A percentile compares a stretch with the other conserved stretches of the same genome.
Evolutionary conservation across 1,139 yeast species (phyloP).

Genomic region (Blastobotrys proliferans): DNA sequence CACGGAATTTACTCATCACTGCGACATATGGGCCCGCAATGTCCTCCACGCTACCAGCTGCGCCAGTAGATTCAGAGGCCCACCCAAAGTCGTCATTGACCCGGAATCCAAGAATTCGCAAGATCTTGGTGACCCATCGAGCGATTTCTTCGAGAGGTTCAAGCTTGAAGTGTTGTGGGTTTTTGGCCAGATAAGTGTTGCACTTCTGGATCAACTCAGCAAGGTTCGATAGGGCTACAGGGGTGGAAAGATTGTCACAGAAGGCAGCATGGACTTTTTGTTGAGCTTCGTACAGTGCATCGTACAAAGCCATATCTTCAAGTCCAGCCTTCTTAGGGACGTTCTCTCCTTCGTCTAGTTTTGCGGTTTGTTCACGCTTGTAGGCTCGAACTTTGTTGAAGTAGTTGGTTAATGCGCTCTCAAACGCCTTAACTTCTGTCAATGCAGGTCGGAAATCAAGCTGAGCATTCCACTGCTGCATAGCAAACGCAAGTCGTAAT

Average conservation of each 20-base stretch:
- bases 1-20: constrained; percentile 75
- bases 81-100: constrained; percentile 78
- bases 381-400: constrained; percentile 82
- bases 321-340: constrained; percentile 51
- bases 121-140: constrained; percentile 64
- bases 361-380: constrained; percentile 49
- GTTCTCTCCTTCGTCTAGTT: constrained; percentile 51
- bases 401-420: constrained; percentile 70
- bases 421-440: constrained; percentile 71
- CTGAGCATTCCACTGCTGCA: constrained; percentile 89
- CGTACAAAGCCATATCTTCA: constrained; percentile 53
- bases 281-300: constrained; percentile 52
- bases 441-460: constrained; percentile 85
- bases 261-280: constrained; percentile 69
- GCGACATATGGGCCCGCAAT: constrained; percentile 73
- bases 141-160: constrained; percentile 66
- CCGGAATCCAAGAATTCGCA: constrained; percentile 71
- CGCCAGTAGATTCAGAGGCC: constrained; percentile 40
- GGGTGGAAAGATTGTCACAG: constrained; percentile 83
- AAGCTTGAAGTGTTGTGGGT: constrained; percentile 51
- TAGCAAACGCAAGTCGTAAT: constrained; percentile 82
- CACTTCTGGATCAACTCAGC: constrained; percentile 65
- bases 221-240: constrained; percentile 62
- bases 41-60: constrained; percentile 48
- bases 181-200: constrained; percentile 63